Evolutionary conservation across 495 filamentous ascomycete genomes (phyloP).

Genomic region (Penicillium canariense): DNA sequence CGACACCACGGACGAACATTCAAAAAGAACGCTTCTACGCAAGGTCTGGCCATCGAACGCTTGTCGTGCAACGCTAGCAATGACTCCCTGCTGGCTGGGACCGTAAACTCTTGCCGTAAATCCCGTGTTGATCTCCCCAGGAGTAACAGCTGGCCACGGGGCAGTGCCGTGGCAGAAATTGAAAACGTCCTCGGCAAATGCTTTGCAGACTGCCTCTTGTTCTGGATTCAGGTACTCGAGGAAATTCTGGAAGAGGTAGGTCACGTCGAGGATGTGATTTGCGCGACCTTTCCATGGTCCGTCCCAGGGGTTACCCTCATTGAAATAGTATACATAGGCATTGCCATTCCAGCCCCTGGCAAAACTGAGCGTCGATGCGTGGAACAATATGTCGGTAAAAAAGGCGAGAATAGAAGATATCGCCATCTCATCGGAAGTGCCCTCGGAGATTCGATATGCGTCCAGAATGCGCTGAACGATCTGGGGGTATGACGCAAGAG

Average conservation of each 20-base stretch:
- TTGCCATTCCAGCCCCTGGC: slow-evolving; percentile 37
- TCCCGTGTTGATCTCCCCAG: slow-evolving; percentile 11
- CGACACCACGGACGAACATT: slow-evolving; percentile 14
- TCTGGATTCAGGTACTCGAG: slow-evolving; percentile 31
- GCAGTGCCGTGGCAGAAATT: slow-evolving; percentile 41
- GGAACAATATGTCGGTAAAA: slow-evolving; percentile 39
- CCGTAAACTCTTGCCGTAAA: slow-evolving; percentile 31
- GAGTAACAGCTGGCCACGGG: slow-evolving; percentile 34
- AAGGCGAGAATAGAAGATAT: slow-evolving; percentile 34
- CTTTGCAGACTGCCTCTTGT: slow-evolving; percentile 28
- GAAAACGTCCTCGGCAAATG: slow-evolving; percentile 44
- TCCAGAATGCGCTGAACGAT: slow-evolving; percentile 28
- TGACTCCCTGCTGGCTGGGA: slow-evolving; percentile 15
- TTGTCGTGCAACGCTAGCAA: slow-evolving; percentile 5
- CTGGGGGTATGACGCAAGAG: slow-evolving; percentile 15
- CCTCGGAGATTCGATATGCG: slow-evolving; percentile 28
- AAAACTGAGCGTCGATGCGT: slow-evolving; percentile 34
- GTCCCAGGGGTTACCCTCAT: slow-evolving; percentile 49
- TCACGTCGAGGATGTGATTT: slow-evolving; percentile 47
- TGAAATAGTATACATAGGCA: slow-evolving; percentile 48
- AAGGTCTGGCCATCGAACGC: slow-evolving; percentile 24
- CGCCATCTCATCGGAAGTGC: slow-evolving; percentile 32
- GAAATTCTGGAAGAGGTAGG: slow-evolving; percentile 48
- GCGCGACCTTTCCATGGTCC: slow-evolving; percentile 41
- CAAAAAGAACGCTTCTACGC: slow-evolving; percentile 26